These are phyloP conservation scores for Mollisia scopiformis DNA, from an alignment of 2,329 filamentous ascomycete species.

Conservation along the genomic window DNA sequence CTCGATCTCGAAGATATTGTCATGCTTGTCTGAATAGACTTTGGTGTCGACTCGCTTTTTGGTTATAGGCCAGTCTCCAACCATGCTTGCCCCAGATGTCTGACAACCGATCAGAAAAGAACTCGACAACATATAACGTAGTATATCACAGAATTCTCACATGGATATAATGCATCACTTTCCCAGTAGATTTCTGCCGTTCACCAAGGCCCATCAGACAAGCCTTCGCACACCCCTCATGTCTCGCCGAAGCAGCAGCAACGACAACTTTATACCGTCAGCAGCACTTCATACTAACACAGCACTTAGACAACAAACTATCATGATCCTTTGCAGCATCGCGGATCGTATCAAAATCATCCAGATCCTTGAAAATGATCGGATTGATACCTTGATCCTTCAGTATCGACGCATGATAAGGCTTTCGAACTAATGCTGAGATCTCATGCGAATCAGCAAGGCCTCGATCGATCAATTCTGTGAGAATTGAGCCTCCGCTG, in stretches of 20 bases:
- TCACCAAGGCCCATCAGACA: conserved; percentile 46
- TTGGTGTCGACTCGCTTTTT: conserved; percentile 35
- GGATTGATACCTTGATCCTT: conserved; percentile 24
- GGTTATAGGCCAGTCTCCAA: conserved; percentile 46
- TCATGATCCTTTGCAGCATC: conserved; percentile 27
- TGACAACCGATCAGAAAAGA: conserved; percentile 10
- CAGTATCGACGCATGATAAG: conserved; percentile 28
- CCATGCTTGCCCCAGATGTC: conserved; percentile 47
- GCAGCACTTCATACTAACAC: background rate
- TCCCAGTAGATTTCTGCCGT: conserved; percentile 39
- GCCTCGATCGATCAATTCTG: conserved; percentile 10
- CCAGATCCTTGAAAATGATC: conserved; percentile 28
- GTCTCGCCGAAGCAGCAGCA: conserved; percentile 44
- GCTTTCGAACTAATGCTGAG: conserved; percentile 29
- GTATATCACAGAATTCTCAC: conserved; percentile 16
- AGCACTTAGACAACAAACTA: conserved; percentile 8
- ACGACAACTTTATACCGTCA: conserved; percentile 42
- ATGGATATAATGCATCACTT: conserved; percentile 44
- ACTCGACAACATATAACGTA: background rate
- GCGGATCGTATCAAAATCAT: conserved; percentile 25
- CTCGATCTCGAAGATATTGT: conserved; percentile 48
- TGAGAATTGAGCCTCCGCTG: conserved; percentile 28
- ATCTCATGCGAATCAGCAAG: conserved; percentile 8
- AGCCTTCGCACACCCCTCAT: conserved; percentile 42
- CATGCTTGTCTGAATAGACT: conserved; percentile 44